Base-by-base conservation (phyloP, 2,329 filamentous ascomycete species). In the Cadophora malorum region DNA sequence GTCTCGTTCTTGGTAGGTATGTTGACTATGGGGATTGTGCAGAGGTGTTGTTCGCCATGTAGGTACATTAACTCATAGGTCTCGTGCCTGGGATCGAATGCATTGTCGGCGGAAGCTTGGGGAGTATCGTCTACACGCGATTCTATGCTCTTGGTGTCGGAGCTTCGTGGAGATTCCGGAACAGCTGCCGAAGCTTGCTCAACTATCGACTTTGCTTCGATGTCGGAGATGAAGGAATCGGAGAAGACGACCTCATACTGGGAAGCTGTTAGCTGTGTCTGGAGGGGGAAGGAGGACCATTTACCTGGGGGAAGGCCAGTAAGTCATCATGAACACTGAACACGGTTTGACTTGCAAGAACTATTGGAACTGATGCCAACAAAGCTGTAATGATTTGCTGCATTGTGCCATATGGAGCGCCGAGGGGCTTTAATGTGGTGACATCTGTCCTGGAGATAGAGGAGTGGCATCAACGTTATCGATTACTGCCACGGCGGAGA, bases 311-410 rank as follows among this genome's bases (percentile, higher is more conserved):
- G 78, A 87, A 91, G 19, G 90, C 90, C 64, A 92, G 83, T 33
- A 93, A 78, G 76, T 93, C 90, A 79, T 92, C 90, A 72, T 91
- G 85, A 19, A 92, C 88, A 77, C 87, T 91, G 81, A 92, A 92
- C 23, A 84, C 80, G 72, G 85, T 84, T 74, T 86, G 84, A 74
- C 79, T 85, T 58, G 84, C 85, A 67, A 84, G 78, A 65, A 80
- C 81, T 60, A 83, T 45, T 58, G 73, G 68, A 67, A 70, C 66
- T 64, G 68, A 69, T 65, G 73, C 73, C 69, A 78, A 66, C 35
- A 77, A 69, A 65, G 71, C 72, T 66, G 70, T 16, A 71, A 74
- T 73, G 59, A 73, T 25, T 70, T 59, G 68, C 68, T 69, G 75
- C 77, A 78, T 78, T 66, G 65, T 77, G 75, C 73, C 76, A 75